Base-by-base conservation (phyloP, 805 yeast genomes). In the Yarrowia sp. region DNA sequence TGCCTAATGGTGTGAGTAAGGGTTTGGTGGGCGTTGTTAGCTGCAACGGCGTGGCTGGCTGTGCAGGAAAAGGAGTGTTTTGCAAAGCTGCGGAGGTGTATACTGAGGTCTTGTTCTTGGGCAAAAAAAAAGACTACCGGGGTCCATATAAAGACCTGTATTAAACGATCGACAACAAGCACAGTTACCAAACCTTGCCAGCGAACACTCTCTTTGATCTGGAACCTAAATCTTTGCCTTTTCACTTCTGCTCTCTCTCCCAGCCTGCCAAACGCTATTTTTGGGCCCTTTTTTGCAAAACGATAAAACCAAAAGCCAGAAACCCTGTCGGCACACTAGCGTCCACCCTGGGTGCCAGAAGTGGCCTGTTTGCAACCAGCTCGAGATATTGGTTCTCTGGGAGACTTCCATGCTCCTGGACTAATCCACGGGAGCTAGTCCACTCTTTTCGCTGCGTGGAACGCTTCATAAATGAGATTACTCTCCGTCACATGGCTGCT, bases 111-210 rank as follows among this genome's bases (percentile, higher is more conserved):
- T 18, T 22, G 9, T 8, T 42, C 31, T 18, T 32, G 47, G 38
- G 38, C 38, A 11, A 13, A 48, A 47, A 47, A n/a, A 32, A 32
- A 33, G 53, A 32, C 32, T 35, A 18, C 32, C 18, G 41, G 41
- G 55, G 41, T 35, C 15, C 41, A 48, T 48, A 48, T 48, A 48
- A 51, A 18, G 43, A 51, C 33, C 18, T 22, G 33, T 51, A 22
- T 50, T 32, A 33, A 47, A 38, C 18, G 58, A 51, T 51, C 58
- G 58, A 14, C 58, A 38, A 36, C 58, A 51, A 36, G 58, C 58
- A 8, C 58, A 8, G 42, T 31, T 48, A 7, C 32, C 31, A 51
- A 51, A 51, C 58, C 38, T 38, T 38, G 42, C 8, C 8, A 32
- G 58, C 15, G 15, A 8, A n/a, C 17, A 22, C 31, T n/a, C 58